These are phyloP conservation scores for Urochloa ruziziensis DNA, from an alignment of 176 grass and related monocot species.

Conservation along the genomic window DNA sequence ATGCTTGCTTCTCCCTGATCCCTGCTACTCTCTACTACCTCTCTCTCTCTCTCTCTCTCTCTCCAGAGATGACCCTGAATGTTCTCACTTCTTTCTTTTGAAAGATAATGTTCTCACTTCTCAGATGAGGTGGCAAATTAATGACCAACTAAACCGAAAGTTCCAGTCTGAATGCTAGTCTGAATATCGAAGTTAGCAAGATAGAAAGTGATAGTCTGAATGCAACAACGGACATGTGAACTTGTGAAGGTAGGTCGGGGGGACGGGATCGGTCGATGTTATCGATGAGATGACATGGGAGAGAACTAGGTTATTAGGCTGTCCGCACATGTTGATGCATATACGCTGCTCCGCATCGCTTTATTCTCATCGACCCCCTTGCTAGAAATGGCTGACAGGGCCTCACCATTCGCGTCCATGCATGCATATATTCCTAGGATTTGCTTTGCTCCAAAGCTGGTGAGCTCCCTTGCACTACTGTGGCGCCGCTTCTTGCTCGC, in stretches of 20 bases:
- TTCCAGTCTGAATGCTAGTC: not conserved
- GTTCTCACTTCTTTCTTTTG: too few species aligned
- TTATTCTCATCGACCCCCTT: slow-evolving; percentile 42
- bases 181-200: not conserved
- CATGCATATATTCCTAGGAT: slow-evolving; percentile 90
- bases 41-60: too few species aligned
- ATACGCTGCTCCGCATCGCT: slow-evolving; percentile 11
- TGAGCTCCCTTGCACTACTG: slow-evolving; percentile 15
- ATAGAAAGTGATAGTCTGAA: not conserved
- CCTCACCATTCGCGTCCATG: slow-evolving; percentile 46
- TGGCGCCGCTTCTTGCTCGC: not conserved
- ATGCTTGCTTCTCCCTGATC: not conserved
- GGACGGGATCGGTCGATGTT: not conserved
- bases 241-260: too few species aligned
- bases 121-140: not conserved
- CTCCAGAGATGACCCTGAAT: not conserved
- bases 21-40: not conserved
- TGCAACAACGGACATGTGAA: not conserved
- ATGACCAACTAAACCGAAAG: not conserved
- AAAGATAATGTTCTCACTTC: not conserved
- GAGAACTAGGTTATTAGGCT: slow-evolving; percentile 14
- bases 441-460: slow-evolving; percentile 34
- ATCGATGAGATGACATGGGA: not conserved
- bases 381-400: slow-evolving; percentile 39
- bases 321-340: not conserved